Conservation (phyloP, 2,329 filamentous ascomycete genomes). For the Akanthomyces dipterigenus region DNA sequence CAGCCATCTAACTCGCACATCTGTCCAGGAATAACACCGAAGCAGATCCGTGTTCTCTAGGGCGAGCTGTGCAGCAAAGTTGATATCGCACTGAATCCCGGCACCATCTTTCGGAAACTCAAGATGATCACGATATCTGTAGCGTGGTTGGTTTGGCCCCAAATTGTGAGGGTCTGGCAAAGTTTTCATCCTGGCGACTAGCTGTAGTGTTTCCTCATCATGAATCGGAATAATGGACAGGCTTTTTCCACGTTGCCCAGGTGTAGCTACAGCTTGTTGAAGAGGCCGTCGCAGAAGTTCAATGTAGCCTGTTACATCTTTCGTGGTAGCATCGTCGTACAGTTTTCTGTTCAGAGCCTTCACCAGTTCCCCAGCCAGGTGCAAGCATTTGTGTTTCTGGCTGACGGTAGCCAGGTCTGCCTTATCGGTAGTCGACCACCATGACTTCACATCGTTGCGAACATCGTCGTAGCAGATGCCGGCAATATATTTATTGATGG, state of each 20-base stretch:
- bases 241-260: slow-evolving; percentile 12
- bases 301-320: slow-evolving; percentile 43
- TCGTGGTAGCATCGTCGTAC: slow-evolving; percentile 33
- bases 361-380: slow-evolving; percentile 51
- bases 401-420: slow-evolving; percentile 35
- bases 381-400: slow-evolving; percentile 46
- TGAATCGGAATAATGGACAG: slow-evolving; percentile 32
- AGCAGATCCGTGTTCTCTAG: slow-evolving; percentile 79
- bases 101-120: slow-evolving; percentile 72
- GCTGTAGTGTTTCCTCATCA: slow-evolving; percentile 21
- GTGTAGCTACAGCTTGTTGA: slow-evolving; percentile 10
- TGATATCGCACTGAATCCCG: slow-evolving; percentile 88
- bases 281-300: slow-evolving; percentile 38
- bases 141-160: slow-evolving; percentile 43
- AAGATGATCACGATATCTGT: slow-evolving; percentile 52
- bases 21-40: slow-evolving; percentile 74
- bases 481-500: slow-evolving; percentile 40
- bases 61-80: slow-evolving; percentile 78
- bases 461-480: slow-evolving; percentile 45
- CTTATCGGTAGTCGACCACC: slow-evolving; percentile 13
- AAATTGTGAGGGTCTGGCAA: slow-evolving; percentile 45
- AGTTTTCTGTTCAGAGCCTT: slow-evolving; percentile 41
- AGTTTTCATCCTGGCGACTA: slow-evolving; percentile 37
- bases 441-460: slow-evolving; percentile 32
- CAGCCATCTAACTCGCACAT: slow-evolving; percentile 69